Evolutionary conservation across 225 moss, liverwort and hornwort species (phyloP), one percentile per base, ranked within the genome.

Genomic region (Polytrichum formosum): DNA sequence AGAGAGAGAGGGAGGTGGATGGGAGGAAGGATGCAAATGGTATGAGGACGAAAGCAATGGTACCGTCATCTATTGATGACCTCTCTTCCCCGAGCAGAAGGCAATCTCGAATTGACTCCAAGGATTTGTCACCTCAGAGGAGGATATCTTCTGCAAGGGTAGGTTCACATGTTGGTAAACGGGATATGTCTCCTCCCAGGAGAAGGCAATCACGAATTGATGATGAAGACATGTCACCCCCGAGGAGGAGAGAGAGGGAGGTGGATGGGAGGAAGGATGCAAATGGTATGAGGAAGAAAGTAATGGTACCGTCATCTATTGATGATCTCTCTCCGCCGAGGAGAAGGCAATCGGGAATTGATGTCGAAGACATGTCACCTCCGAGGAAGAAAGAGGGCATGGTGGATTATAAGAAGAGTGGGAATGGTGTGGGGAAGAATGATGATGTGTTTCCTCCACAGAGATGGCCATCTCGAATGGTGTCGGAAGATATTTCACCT

Each of bases 301-400:
- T 31, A 31, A 31, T 31, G 31, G 31, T 31, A 31, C 31, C 31
- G 31, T 31, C 31, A 31, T 31, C 31, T 31, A 33, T 33, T 56
- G 56, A 72, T 75, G 82, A 80, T 55, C 66, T 74, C 37, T 88
- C 88, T 7, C 80, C 87, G 0, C 82, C 74, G 1, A 74, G 85
- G 61, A 88, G 66, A 72, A 81, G 60, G 13, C 22, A 8, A 64
- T 37, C 5, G 6, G 1, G 64, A 27, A 33, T 33, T 7, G 33
- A 33, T 33, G 33, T 33, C 7, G 7, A 33, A 33, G 33, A 33
- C 7, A 7, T 65, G 7, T 71, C 70, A 18, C 29, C 30, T 65
- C 65, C 65, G n/a, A 53, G 54, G 13, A 54, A 26, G 33, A 33
- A 7, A 7, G 33, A 33, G 7, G 7, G 33, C 33, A 33, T 33